Conservation (phyloP, 495 filamentous ascomycete species). For the Parmelia sp. region DNA sequence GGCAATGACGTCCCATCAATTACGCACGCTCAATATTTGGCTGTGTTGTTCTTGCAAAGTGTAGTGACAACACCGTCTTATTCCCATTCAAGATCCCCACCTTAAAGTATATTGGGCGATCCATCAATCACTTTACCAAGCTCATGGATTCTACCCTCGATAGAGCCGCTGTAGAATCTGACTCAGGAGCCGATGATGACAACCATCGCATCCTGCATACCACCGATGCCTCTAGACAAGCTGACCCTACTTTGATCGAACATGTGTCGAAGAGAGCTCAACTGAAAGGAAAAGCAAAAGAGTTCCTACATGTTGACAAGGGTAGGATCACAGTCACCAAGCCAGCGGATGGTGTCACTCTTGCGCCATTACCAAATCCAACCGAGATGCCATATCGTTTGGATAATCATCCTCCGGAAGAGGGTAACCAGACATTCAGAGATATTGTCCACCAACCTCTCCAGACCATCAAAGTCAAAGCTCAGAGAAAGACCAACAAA, state of each 20-base stretch:
- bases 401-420: conserved; percentile 11
- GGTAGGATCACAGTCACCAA: not conserved
- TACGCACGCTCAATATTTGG: not conserved
- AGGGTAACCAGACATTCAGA: conserved; percentile 14
- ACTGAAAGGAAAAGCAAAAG: conserved; percentile 2
- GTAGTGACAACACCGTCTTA: not conserved
- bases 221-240: not conserved
- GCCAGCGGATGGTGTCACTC: not conserved
- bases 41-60: not conserved
- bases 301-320: conserved; percentile 12
- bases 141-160: not conserved
- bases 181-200: not conserved
- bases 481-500: conserved; percentile 23
- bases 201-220: not conserved
- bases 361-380: not conserved
- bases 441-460: conserved; percentile 29
- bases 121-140: not conserved
- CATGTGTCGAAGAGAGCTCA: not conserved
- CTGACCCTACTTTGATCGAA: not conserved
- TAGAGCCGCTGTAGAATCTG: not conserved
- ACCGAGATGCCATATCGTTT: conserved; percentile 1
- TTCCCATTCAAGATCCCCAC: not conserved
- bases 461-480: conserved; percentile 24
- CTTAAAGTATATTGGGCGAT: not conserved
- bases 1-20: not conserved